A percentile compares a stretch with the other conserved stretches of the same genome.
Conservation (phyloP, 2,329 filamentous ascomycete species). For the Ceratocystis diversiconidia region DNA sequence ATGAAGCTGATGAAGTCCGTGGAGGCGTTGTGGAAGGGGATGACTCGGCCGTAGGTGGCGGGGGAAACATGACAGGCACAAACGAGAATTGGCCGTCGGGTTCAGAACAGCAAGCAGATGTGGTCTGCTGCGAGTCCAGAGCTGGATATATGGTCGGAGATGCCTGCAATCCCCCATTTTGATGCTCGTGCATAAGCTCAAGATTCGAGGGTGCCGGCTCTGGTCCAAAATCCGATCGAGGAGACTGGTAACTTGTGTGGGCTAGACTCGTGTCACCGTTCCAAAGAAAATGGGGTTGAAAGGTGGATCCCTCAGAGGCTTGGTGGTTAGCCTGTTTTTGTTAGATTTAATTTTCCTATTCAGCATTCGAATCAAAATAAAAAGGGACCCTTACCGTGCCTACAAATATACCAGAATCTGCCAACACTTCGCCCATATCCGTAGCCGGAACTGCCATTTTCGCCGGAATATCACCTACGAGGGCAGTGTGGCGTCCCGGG, state of each 20-base stretch:
- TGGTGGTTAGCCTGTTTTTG: no score
- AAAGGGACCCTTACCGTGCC: not conserved
- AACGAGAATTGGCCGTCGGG: not conserved
- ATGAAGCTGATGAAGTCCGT: not conserved
- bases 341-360: no score
- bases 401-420: not conserved
- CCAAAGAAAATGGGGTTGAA: no score
- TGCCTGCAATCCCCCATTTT: not conserved
- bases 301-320: no score
- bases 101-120: not conserved
- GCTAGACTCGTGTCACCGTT: no score
- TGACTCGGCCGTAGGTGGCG: not conserved
- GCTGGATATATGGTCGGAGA: not conserved
- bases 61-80: not conserved
- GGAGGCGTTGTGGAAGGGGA: not conserved
- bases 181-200: no score
- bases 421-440: not conserved
- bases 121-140: not conserved
- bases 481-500: not conserved
- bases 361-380: not conserved
- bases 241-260: no score
- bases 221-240: no score
- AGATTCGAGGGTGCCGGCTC: no score
- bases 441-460: not conserved
- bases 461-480: not conserved